Conservation (phyloP, 345 rosid species). For the Carallia pectinifolia region DNA sequence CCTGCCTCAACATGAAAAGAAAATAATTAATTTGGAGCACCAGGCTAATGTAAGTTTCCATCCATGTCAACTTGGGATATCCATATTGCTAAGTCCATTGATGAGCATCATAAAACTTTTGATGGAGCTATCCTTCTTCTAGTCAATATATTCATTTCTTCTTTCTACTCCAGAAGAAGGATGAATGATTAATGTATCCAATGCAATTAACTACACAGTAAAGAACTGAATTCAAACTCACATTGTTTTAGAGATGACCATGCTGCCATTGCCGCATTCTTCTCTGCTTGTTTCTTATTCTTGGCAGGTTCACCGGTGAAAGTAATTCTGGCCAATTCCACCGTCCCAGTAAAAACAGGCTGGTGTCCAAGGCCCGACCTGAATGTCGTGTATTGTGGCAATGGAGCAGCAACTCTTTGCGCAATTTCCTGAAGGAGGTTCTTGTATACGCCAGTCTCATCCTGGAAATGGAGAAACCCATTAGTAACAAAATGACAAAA, state of each 20-base stretch:
- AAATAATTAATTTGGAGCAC: too few relatives aligned
- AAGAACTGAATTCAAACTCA: constrained; percentile 32
- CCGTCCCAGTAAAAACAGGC: constrained; percentile 92
- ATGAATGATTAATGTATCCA: too few relatives aligned
- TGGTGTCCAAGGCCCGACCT: constrained; percentile 96
- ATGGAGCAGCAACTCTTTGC: constrained; percentile 91
- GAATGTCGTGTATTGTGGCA: constrained; percentile 82
- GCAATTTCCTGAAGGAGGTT: constrained; percentile 95
- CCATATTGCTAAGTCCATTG: too few relatives aligned
- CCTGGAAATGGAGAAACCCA: constrained; percentile 41
- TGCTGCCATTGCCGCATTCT: constrained; percentile 99
- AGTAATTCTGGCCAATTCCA: constrained; percentile 84
- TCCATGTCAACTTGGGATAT: too few relatives aligned
- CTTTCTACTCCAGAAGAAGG: too few relatives aligned
- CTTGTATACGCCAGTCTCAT: constrained; percentile 99
- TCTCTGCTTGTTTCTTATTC: constrained; percentile 98
- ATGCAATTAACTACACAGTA: neutral
- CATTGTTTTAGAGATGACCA: constrained; percentile 94
- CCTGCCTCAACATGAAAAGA: too few relatives aligned
- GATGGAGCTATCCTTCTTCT: too few relatives aligned
- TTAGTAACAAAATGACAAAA: neutral
- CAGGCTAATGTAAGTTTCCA: too few relatives aligned
- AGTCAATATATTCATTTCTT: too few relatives aligned
- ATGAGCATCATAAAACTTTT: too few relatives aligned
- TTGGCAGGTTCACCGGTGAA: constrained; percentile 94